phyloP scores from a whole-genome alignment of 192 early-diverging fungal genomes.

The Backusella morwellensis region DNA sequence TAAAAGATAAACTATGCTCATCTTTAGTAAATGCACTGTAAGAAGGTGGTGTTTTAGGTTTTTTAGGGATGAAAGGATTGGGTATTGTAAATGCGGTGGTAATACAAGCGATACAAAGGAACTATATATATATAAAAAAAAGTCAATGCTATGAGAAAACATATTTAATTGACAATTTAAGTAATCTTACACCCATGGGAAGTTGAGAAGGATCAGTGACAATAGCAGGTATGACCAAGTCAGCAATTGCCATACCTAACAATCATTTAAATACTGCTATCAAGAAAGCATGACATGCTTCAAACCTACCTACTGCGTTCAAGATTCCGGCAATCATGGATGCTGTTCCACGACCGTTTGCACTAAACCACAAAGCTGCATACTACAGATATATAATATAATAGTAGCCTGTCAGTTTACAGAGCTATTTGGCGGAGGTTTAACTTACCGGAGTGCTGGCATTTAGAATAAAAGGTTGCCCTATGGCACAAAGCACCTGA shows the following conservation, averaged over 20 bases:
- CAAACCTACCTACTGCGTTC: background rate
- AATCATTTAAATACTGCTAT: background rate
- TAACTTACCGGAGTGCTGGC: constrained; percentile 41
- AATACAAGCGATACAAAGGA: constrained; percentile 38
- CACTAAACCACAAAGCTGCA: constrained; percentile 52
- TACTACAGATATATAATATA: constrained; percentile 31
- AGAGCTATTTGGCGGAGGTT: background rate
- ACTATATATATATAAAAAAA: constrained; percentile 16
- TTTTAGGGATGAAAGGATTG: constrained; percentile 38
- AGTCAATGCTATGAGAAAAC: background rate
- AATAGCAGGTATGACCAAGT: constrained; percentile 46
- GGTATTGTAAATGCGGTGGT: constrained; percentile 42
- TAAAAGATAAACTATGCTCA: constrained; percentile 29
- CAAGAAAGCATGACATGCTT: background rate
- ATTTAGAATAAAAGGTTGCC: constrained; percentile 55
- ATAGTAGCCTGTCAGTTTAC: background rate
- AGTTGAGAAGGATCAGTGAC: constrained; percentile 31
- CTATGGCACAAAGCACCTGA: constrained; percentile 33
- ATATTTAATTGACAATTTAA: background rate
- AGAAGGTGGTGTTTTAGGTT: constrained; percentile 48
- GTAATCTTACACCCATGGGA: constrained; percentile 34
- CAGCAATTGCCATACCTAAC: constrained; percentile 48
- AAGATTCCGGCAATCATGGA: constrained; percentile 44
- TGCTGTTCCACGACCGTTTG: constrained; percentile 44
- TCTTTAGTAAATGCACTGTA: constrained; percentile 38